phyloP scores from a whole-genome alignment of 2,329 filamentous ascomycete genomes.

The Nemania serpens region DNA sequence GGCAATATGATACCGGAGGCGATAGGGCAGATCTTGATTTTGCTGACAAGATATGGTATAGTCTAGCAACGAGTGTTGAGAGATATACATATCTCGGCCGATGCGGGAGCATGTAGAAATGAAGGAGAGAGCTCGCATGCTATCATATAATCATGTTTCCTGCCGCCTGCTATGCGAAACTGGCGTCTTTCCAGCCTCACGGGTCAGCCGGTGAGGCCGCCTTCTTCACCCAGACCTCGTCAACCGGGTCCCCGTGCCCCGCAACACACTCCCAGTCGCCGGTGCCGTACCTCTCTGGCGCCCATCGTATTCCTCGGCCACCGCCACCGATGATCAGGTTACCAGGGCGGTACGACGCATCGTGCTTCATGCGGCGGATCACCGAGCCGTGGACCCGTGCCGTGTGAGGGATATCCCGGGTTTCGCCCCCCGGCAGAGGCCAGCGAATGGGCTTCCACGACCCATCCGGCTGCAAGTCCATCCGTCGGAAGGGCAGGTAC shows the following conservation, averaged over 20 bases:
- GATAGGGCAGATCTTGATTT: too few relatives aligned
- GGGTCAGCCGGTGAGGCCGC: background rate
- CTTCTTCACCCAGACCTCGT: slow-evolving; percentile 66
- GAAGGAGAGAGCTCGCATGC: too few relatives aligned
- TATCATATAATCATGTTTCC: too few relatives aligned
- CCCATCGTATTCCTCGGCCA: slow-evolving; percentile 67
- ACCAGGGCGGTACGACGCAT: slow-evolving; percentile 71
- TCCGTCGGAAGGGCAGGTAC: slow-evolving; percentile 77
- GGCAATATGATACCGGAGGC: too few relatives aligned
- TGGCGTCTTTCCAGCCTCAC: background rate
- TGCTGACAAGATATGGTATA: too few relatives aligned
- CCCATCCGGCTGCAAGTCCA: slow-evolving; percentile 75
- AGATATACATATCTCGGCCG: too few relatives aligned
- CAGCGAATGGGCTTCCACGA: slow-evolving; percentile 81
- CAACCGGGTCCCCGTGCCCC: slow-evolving; percentile 69
- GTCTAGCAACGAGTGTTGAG: too few relatives aligned
- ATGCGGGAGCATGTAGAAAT: too few relatives aligned
- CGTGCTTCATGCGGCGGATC: slow-evolving; percentile 69
- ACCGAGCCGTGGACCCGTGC: slow-evolving; percentile 76
- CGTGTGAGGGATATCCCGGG: slow-evolving; percentile 73
- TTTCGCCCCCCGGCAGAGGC: slow-evolving; percentile 78
- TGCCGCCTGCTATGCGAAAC: too few relatives aligned
- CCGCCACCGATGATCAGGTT: slow-evolving; percentile 82
- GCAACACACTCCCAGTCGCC: slow-evolving; percentile 72
- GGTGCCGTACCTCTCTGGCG: slow-evolving; percentile 66